Evolutionary conservation across 1,284 basidiomycete species (phyloP).

Genomic region (Boletus chippewaensis): DNA sequence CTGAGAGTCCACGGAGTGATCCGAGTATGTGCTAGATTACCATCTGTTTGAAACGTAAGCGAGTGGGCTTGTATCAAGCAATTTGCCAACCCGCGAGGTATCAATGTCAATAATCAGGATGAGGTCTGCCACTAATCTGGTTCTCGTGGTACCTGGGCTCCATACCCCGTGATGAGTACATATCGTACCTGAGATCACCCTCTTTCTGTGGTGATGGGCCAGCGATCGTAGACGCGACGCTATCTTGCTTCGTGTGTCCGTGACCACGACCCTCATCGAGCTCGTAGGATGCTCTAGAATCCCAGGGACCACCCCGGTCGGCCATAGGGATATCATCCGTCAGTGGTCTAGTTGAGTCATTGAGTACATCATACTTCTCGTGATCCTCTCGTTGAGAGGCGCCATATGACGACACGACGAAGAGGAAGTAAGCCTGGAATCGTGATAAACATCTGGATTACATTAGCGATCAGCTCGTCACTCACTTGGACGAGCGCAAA

Average conservation of each 20-base stretch:
- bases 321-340: constrained; percentile 60
- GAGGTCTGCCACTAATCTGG: constrained; percentile 36
- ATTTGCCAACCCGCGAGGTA: background rate
- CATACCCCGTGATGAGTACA: constrained; percentile 10
- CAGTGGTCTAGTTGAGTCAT: constrained; percentile 58
- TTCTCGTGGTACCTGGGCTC: constrained; percentile 17
- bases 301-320: constrained; percentile 67
- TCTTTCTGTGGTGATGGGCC: constrained; percentile 45
- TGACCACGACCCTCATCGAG: constrained; percentile 38
- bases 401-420: constrained; percentile 70
- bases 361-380: constrained; percentile 71
- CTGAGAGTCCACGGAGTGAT: constrained; percentile 9
- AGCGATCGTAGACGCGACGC: constrained; percentile 49
- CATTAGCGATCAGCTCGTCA: background rate
- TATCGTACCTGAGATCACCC: constrained; percentile 31
- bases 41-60: constrained; percentile 33
- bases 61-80: background rate
- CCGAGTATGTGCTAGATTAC: constrained; percentile 32
- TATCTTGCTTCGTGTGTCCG: constrained; percentile 47
- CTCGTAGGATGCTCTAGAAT: constrained; percentile 50
- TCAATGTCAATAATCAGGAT: constrained; percentile 39
- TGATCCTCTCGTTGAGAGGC: constrained; percentile 72
- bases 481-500: constrained; percentile 67
- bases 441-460: constrained; percentile 4
- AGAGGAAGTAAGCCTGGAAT: constrained; percentile 58